Percentiles rank a stretch among this genome's conserved stretches.
Evolutionary conservation across 2,329 filamentous ascomycete species (phyloP).

Genomic region (Colletotrichum lentis): DNA sequence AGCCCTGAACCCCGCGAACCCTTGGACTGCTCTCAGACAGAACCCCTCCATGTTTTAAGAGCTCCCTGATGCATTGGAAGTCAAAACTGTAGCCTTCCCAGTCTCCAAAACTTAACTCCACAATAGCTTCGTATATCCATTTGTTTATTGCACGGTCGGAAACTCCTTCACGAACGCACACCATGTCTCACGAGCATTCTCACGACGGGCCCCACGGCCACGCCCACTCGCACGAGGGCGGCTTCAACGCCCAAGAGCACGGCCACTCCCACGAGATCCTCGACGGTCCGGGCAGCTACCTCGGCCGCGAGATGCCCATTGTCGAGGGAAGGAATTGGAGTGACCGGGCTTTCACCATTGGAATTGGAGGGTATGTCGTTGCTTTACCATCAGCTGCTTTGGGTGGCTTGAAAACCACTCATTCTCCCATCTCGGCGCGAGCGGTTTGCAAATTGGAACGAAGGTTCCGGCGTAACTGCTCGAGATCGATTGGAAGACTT

Average conservation of each 20-base stretch:
- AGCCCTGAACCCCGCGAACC: conserved; percentile 27
- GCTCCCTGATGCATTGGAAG: neutral
- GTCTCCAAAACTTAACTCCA: neutral
- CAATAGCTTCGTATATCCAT: neutral
- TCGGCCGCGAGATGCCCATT: conserved; percentile 92
- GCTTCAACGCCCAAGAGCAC: conserved; percentile 72
- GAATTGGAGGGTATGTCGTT: conserved; percentile 86
- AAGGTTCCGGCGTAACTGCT: no score
- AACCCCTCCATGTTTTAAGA: conserved; percentile 18
- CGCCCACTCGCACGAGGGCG: conserved; percentile 66
- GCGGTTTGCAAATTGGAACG: neutral
- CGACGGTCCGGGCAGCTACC: conserved; percentile 88
- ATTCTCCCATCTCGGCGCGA: neutral
- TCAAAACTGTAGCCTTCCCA: neutral
- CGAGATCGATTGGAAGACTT: neutral
- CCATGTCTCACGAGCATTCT: conserved; percentile 54
- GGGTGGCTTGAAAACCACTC: conserved; percentile 15
- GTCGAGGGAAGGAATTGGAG: conserved; percentile 87
- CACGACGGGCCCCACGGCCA: conserved; percentile 60
- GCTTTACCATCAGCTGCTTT: neutral
- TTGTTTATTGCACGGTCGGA: neutral
- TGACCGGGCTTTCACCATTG: conserved; percentile 91
- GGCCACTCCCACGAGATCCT: conserved; percentile 97
- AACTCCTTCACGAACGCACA: neutral
- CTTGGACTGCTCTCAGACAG: conserved; percentile 14